phyloP scores from a whole-genome alignment of 2,329 filamentous ascomycete species.

The Penicillium sp. region DNA sequence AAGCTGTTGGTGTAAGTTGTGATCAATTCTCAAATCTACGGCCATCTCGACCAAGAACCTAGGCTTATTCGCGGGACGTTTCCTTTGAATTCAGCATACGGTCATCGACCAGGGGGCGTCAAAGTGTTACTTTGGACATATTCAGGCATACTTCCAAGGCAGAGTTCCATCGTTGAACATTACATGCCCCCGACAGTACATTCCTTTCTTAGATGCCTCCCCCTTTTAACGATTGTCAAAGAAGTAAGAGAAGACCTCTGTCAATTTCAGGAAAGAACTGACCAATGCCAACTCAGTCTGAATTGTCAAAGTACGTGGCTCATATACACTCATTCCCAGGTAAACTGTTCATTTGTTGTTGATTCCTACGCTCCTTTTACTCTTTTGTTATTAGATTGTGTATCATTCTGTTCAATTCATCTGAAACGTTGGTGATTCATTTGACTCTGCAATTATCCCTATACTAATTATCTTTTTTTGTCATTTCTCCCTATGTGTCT shows the following conservation, averaged over 20 bases:
- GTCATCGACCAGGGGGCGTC: slow-evolving; percentile 49
- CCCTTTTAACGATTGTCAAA: background rate
- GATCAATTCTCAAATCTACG: background rate
- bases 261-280: background rate
- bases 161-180: slow-evolving; percentile 39
- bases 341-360: background rate
- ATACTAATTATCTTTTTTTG: background rate
- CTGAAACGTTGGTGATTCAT: background rate
- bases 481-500: background rate
- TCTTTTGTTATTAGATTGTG: background rate
- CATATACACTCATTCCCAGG: background rate
- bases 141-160: slow-evolving; percentile 48
- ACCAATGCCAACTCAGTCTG: background rate
- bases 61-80: background rate
- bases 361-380: background rate
- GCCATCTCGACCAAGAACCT: background rate
- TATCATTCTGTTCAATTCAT: background rate
- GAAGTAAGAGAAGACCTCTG: background rate
- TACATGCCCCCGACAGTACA: slow-evolving; percentile 36
- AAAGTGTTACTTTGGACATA: slow-evolving; percentile 44
- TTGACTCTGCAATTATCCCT: background rate
- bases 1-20: slow-evolving; percentile 1
- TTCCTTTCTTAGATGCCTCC: background rate
- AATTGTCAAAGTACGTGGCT: background rate
- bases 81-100: slow-evolving; percentile 31